Percentiles rank a stretch among this genome's conserved stretches.
These are phyloP conservation scores for Oryza nivara DNA, from an alignment of 176 grass and related monocot species.

Conservation along the genomic window DNA sequence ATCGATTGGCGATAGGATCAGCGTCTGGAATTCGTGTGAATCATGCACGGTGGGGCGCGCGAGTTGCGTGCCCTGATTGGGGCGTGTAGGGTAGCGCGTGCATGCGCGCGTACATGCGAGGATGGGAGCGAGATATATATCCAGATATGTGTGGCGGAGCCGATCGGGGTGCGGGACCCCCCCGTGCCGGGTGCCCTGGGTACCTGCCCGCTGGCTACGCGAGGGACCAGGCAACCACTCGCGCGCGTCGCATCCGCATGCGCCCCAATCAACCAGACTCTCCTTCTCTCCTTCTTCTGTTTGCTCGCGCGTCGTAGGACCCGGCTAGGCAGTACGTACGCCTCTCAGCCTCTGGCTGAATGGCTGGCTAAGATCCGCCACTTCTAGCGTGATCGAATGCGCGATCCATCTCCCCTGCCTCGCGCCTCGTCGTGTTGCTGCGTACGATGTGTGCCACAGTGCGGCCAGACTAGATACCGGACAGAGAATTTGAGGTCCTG, in stretches of 20 bases:
- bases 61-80: neutral
- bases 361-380: neutral
- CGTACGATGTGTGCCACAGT: neutral
- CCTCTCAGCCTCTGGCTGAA: neutral
- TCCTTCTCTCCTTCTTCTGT: neutral
- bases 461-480: neutral
- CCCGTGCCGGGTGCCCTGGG: neutral
- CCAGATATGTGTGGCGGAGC: conserved; percentile 25
- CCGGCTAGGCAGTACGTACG: neutral
- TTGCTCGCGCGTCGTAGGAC: neutral
- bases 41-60: conserved; percentile 10
- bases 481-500: neutral
- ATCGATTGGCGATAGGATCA: neutral
- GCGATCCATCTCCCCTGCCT: neutral
- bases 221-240: conserved; percentile 38
- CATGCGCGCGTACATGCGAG: neutral
- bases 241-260: neutral
- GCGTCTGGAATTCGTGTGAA: neutral
- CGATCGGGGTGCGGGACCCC: conserved; percentile 5
- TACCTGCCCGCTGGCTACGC: conserved; percentile 38
- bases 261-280: neutral
- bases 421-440: conserved; percentile 27
- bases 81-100: neutral
- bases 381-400: neutral
- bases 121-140: neutral